phyloP scores from a whole-genome alignment of 2,329 filamentous ascomycete genomes.

The Pseudopithomyces chartarum region DNA sequence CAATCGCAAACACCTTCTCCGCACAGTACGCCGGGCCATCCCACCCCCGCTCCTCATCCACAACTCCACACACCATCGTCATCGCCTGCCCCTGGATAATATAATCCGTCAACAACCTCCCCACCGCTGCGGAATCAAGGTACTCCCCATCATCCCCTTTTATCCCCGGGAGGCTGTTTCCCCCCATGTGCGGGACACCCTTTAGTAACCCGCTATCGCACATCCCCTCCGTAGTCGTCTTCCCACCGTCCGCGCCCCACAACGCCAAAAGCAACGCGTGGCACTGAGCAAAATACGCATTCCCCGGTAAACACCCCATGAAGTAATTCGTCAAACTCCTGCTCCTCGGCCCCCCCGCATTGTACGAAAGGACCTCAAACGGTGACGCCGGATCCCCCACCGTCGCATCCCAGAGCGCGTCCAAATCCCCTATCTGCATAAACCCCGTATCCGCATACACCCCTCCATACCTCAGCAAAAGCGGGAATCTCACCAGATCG shows the following conservation, averaged over 20 bases:
- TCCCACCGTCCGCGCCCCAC: constrained; percentile 49
- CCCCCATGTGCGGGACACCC: constrained; percentile 53
- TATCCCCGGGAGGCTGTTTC: constrained; percentile 32
- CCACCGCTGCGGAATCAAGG: neutral
- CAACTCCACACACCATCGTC: constrained; percentile 56
- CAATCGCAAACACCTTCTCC: constrained; percentile 31
- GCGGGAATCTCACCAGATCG: constrained; percentile 62
- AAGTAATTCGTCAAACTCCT: constrained; percentile 2
- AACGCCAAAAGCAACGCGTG: constrained; percentile 58
- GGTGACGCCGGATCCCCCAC: constrained; percentile 54
- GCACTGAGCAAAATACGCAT: constrained; percentile 54
- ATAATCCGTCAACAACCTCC: constrained; percentile 55
- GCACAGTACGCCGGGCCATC: constrained; percentile 58
- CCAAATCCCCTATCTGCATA: constrained; percentile 62
- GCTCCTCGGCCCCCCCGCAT: constrained; percentile 15
- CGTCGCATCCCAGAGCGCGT: constrained; percentile 58
- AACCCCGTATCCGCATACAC: constrained; percentile 63
- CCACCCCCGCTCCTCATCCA: constrained; percentile 59
- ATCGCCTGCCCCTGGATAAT: constrained; percentile 62
- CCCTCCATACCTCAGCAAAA: constrained; percentile 61
- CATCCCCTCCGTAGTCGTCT: constrained; percentile 46
- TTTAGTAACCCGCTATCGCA: constrained; percentile 59
- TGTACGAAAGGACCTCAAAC: constrained; percentile 42
- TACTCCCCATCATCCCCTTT: constrained; percentile 47
- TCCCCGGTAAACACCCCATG: constrained; percentile 32